Conservation (phyloP, 1,139 yeast species). For the Geotrichum aggregatum region DNA sequence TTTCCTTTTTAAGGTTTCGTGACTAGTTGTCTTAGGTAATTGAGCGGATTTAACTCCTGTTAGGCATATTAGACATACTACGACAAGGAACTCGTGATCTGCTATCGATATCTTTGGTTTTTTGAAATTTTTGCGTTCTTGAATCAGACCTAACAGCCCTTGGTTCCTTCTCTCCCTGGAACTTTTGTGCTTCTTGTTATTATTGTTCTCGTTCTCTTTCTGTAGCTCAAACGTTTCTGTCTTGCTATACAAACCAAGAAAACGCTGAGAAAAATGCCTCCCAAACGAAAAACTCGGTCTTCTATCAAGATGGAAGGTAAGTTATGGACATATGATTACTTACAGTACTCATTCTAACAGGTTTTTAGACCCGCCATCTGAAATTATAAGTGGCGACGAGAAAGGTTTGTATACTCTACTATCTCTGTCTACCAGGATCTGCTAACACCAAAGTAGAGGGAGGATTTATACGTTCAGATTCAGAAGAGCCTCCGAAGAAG, state of each 20-base stretch:
- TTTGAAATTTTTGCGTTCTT: too few relatives aligned
- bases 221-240: too few relatives aligned
- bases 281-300: slow-evolving; percentile 16
- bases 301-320: slow-evolving; percentile 7
- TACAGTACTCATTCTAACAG: slow-evolving; percentile 1
- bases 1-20: too few relatives aligned
- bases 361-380: slow-evolving; percentile 9
- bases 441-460: slow-evolving; percentile 2
- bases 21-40: too few relatives aligned
- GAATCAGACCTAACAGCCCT: too few relatives aligned
- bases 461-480: slow-evolving; percentile 12
- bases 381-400: slow-evolving; percentile 7
- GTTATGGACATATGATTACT: not conserved
- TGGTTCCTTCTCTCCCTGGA: too few relatives aligned
- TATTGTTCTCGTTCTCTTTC: too few relatives aligned
- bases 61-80: too few relatives aligned
- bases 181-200: not conserved
- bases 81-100: too few relatives aligned
- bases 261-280: slow-evolving; percentile 17
- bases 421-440: not conserved
- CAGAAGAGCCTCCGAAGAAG: slow-evolving; percentile 12
- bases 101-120: too few relatives aligned
- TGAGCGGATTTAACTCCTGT: too few relatives aligned
- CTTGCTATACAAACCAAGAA: too few relatives aligned
- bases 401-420: slow-evolving; percentile 4